Base-by-base conservation (phyloP, 108 stramenopile species). In the Licmophora abbreviata region DNA sequence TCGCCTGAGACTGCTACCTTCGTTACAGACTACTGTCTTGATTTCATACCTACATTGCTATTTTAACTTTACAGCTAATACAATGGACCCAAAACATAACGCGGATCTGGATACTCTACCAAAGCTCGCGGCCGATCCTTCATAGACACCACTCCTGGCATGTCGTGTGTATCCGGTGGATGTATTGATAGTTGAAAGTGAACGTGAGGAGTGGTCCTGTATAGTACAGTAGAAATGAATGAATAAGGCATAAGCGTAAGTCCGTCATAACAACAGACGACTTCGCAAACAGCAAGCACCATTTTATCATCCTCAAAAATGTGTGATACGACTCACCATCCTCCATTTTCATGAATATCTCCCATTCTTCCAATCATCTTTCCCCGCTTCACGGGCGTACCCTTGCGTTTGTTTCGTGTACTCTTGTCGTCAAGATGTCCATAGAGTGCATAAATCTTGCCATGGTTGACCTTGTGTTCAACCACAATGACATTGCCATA, bases 401-500 rank as follows among this genome's bases (percentile, higher is more conserved):
- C 71, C 4, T 48, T 17, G 22, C 29, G 34, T 10, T 50, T 52
- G 49, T 17, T 46, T 51, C 18, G 44, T 27, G 15, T 38, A 40
- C 48, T 54, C 48, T 43, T 59, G 22, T 62, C 48, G 43, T 72
- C 75, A 34, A 91, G 57, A 52, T 91, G 89, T 12, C 89, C 89
- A 59, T 91, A 91, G 10, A 91, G 58, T 7, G 80, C 84, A 54
- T 68, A 91, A 10, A 81, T 48, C 42, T 52, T 66, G 48, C 29
- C n/a, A 4, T 15, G 1, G 23, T 32, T 44, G 29, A 86, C 44
- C 6, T 37, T n/a, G 58, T 91, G 82, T 49, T 85, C 67, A 24
- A 91, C 56, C 7, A 91, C 83, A 21, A 91, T 60, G 1, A 83
- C 85, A 55, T 86, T 51, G 1, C 89, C 89, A 64, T 91, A 91